Evolutionary conservation across 1,139 yeast genomes (phyloP).

Genomic region (Debaryomyces nepalensis): DNA sequence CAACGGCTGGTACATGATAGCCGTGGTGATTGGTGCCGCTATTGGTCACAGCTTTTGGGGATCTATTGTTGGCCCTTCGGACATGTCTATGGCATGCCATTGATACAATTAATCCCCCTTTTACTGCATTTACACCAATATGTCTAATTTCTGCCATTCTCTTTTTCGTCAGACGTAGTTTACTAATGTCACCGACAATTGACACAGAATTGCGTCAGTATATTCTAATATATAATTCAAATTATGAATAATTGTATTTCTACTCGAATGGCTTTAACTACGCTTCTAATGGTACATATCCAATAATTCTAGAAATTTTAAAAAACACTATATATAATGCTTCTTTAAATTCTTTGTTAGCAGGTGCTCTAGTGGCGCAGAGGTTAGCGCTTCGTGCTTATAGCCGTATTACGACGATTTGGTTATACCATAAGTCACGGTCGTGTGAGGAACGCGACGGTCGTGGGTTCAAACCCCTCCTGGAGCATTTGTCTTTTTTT

Average conservation of each 20-base stretch:
- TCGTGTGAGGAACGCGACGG: conserved; percentile 64
- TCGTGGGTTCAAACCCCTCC: conserved; percentile 64
- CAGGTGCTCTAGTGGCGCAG: conserved; percentile 56
- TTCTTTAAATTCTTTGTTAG: background rate
- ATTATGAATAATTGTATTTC: no score
- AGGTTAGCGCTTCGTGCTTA: conserved; percentile 62
- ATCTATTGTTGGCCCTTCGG: conserved; percentile 21
- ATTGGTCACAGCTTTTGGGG: conserved; percentile 71
- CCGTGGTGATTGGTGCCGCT: conserved; percentile 71
- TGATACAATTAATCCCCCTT: no score
- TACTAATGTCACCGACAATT: no score
- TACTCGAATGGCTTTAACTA: no score
- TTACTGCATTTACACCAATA: no score
- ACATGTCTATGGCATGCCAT: conserved; percentile 54
- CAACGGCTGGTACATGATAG: conserved; percentile 81
- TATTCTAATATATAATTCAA: no score
- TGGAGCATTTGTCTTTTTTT: conserved; percentile 52
- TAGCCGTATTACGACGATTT: conserved; percentile 53
- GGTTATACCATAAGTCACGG: conserved; percentile 58
- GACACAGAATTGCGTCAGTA: no score
- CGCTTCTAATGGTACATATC: no score
- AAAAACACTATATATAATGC: background rate
- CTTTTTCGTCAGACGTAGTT: background rate
- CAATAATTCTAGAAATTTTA: no score
- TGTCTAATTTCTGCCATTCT: background rate